Base-by-base conservation (phyloP, 2,329 filamentous ascomycete species). In the Rhynchosporium graminicola region DNA sequence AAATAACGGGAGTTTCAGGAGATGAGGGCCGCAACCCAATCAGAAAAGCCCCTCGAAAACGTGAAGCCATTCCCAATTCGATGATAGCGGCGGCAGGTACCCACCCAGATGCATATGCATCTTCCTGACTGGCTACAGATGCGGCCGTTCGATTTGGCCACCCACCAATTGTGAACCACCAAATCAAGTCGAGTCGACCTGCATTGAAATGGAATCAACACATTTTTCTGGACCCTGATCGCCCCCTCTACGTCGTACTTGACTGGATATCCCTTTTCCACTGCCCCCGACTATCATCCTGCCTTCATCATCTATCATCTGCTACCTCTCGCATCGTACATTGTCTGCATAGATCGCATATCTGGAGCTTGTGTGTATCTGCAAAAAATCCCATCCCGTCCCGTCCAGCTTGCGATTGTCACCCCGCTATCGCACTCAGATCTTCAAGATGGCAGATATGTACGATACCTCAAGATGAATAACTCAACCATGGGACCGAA, bases 371-470 rank as follows among this genome's bases (percentile, higher is more conserved):
- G 59, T 46, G 15, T 36, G 33, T 46, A 51, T 57, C 59, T 64
- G 59, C 56, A 52, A 55, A 42, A 59, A 40, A 51, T 59, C 31
- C 45, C 31, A n/a, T 28, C 38, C n/a, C 40, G 28, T 20, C 20
- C 50, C 15, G 8, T 3, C 45, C 43, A 45, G 46, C 40, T 40
- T 47, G 38, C 29, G 58, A 42, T 60, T 46, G 33, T 59, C 59
- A 57, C 58, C 54, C 58, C 62, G 60, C 60, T 38, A 50, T 57
- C 60, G 40, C 26, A 43, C 2, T 43, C 33, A 33, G 36, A 43
- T 3, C 46, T 51, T 40, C 48, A 61, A 64, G 38, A 64, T 64
- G 62, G 62, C 62, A 33, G 63, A 71, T 57, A 67, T 68, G 69
- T 71, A 64, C 29, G 70, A 63, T 54, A 46, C 20, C 42, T 48